A percentile compares a stretch with the other conserved stretches of the same genome.
phyloP scores from a whole-genome alignment of 2,329 filamentous ascomycete species.

The Xylariaceae sp. region DNA sequence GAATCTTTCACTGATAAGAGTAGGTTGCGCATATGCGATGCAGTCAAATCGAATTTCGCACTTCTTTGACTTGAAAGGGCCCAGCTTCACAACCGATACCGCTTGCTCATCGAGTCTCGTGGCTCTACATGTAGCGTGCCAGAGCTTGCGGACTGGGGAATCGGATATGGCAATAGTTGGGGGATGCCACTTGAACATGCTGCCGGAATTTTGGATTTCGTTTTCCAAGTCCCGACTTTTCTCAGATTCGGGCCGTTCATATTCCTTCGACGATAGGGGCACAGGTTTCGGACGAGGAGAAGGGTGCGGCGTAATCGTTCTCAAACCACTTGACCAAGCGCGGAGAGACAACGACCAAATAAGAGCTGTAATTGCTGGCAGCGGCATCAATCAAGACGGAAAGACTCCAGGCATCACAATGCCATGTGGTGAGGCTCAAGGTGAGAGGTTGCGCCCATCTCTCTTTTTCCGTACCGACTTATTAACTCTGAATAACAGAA shows the following conservation, averaged over 20 bases:
- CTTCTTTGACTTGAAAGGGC: slow-evolving; percentile 50
- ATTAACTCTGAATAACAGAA: slow-evolving; percentile 28
- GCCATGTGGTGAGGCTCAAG: slow-evolving; percentile 48
- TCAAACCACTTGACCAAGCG: slow-evolving; percentile 54
- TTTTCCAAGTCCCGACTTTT: slow-evolving; percentile 45
- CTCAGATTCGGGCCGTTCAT: slow-evolving; percentile 47
- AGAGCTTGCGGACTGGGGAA: slow-evolving; percentile 44
- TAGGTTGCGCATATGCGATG: slow-evolving; percentile 46
- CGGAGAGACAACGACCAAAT: slow-evolving; percentile 51
- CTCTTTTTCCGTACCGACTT: not conserved
- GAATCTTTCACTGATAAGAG: slow-evolving; percentile 15
- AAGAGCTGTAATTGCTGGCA: slow-evolving; percentile 46
- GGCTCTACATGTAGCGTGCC: slow-evolving; percentile 46
- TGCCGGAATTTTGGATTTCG: slow-evolving; percentile 44
- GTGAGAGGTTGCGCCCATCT: slow-evolving; percentile 21
- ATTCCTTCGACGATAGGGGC: slow-evolving; percentile 46
- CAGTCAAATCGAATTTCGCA: slow-evolving; percentile 51
- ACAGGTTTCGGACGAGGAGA: slow-evolving; percentile 59
- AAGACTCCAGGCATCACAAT: slow-evolving; percentile 51
- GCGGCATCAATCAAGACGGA: slow-evolving; percentile 52
- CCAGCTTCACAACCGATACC: slow-evolving; percentile 48
- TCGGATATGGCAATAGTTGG: slow-evolving; percentile 43
- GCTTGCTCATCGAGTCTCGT: slow-evolving; percentile 49
- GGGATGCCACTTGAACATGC: slow-evolving; percentile 43
- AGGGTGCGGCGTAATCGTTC: slow-evolving; percentile 48